These are phyloP conservation scores for Solanum okadae DNA, from an alignment of 257 asterid genomes.

Conservation along the genomic window DNA sequence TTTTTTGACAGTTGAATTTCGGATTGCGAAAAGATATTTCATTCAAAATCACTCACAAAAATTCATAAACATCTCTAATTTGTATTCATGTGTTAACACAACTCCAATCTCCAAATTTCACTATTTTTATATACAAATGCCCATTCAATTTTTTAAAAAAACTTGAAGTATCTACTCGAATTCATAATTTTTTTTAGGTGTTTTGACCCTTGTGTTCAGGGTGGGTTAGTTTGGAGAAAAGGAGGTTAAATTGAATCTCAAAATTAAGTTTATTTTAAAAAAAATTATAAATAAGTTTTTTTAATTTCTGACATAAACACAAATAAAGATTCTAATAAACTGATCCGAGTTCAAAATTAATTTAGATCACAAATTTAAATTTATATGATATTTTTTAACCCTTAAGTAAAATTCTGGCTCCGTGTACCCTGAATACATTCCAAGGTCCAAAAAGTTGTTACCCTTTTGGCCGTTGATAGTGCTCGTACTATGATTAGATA, in stretches of 20 bases:
- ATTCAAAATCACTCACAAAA: too few relatives aligned
- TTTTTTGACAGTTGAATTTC: background rate
- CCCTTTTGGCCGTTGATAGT: background rate
- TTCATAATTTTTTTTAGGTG: background rate
- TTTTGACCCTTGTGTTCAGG: background rate
- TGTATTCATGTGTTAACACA: background rate
- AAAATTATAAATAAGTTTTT: background rate
- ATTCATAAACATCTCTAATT: too few relatives aligned
- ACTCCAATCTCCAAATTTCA: background rate
- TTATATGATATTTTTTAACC: too few relatives aligned
- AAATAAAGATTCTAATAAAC: background rate
- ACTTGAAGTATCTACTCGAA: background rate
- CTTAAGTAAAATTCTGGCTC: too few relatives aligned
- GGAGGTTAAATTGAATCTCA: background rate
- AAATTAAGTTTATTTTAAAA: too few relatives aligned
- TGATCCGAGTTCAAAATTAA: background rate
- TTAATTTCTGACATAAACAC: background rate
- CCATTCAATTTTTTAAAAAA: background rate
- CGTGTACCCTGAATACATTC: background rate
- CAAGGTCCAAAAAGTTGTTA: background rate
- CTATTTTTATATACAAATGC: background rate
- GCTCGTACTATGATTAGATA: background rate
- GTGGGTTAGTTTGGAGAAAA: background rate
- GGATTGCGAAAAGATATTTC: background rate
- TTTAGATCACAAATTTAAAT: background rate